These are phyloP conservation scores for Allantophomopsis lycopodina DNA, from an alignment of 2,329 filamentous ascomycete genomes.

Conservation along the genomic window DNA sequence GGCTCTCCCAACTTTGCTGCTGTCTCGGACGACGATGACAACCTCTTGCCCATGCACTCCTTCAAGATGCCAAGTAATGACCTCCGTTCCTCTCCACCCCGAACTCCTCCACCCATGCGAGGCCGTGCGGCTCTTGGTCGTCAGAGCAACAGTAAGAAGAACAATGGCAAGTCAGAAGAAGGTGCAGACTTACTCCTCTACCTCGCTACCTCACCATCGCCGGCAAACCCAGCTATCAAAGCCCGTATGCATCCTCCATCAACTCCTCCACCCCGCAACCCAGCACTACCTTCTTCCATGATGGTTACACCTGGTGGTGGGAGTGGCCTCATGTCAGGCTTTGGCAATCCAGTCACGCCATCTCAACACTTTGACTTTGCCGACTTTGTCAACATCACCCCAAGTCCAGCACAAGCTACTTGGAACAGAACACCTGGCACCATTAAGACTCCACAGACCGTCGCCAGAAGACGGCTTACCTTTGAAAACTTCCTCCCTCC, in stretches of 20 bases:
- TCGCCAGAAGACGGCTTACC: slow-evolving; percentile 13
- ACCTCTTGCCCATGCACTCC: slow-evolving; percentile 63
- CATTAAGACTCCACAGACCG: slow-evolving; percentile 13
- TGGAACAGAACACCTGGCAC: slow-evolving; percentile 35
- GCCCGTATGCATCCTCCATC: slow-evolving; percentile 55
- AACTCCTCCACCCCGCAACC: slow-evolving; percentile 62
- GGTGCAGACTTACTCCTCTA: slow-evolving; percentile 72
- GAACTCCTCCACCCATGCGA: slow-evolving; percentile 61
- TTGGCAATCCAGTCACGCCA: slow-evolving; percentile 61
- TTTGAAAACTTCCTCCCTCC: slow-evolving; percentile 12
- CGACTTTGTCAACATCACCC: slow-evolving; percentile 95
- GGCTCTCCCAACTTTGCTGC: slow-evolving; percentile 46
- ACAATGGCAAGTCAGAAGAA: slow-evolving; percentile 55
- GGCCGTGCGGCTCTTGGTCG: slow-evolving; percentile 31
- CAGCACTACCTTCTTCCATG: slow-evolving; percentile 66
- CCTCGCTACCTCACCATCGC: slow-evolving; percentile 82
- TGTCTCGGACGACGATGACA: slow-evolving; percentile 68
- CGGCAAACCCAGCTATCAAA: slow-evolving; percentile 45
- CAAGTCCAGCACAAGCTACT: slow-evolving; percentile 78
- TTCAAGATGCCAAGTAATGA: slow-evolving; percentile 45
- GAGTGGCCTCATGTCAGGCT: slow-evolving; percentile 49
- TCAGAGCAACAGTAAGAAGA: slow-evolving; percentile 32
- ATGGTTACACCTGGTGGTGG: slow-evolving; percentile 73
- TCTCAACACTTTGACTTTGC: slow-evolving; percentile 81
- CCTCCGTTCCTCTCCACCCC: slow-evolving; percentile 67